phyloP scores from a whole-genome alignment of 2,329 filamentous ascomycete species.

The Neofusicoccum ribis region DNA sequence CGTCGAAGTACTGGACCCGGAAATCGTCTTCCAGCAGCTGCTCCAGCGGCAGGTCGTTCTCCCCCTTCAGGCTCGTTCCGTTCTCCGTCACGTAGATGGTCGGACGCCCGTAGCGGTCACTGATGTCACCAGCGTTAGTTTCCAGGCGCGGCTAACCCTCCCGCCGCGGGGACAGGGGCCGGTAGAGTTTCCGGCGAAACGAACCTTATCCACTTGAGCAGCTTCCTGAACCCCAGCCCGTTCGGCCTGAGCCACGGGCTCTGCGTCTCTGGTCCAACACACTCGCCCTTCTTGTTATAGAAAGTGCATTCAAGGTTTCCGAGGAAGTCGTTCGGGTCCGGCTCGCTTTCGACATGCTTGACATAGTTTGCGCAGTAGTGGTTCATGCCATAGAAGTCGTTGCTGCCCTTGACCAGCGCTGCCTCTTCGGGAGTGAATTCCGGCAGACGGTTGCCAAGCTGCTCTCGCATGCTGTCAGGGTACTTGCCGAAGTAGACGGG shows the following conservation, averaged over 20 bases:
- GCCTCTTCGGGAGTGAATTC: constrained; percentile 71
- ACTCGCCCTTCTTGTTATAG: constrained; percentile 69
- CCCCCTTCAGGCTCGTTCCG: constrained; percentile 79
- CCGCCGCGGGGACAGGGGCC: constrained; percentile 46
- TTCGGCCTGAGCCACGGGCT: constrained; percentile 78
- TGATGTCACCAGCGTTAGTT: constrained; percentile 39
- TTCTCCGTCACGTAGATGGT: constrained; percentile 89
- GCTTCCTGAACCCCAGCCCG: constrained; percentile 72
- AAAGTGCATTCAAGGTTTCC: constrained; percentile 75
- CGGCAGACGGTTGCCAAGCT: constrained; percentile 77
- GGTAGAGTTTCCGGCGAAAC: constrained; percentile 3
- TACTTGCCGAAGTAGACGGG: constrained; percentile 84
- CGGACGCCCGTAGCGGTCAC: constrained; percentile 70
- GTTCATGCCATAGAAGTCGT: constrained; percentile 95
- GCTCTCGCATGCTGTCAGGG: constrained; percentile 77
- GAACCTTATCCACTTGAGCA: constrained; percentile 47
- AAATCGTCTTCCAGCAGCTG: constrained; percentile 80
- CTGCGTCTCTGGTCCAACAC: constrained; percentile 80
- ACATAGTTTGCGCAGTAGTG: constrained; percentile 90
- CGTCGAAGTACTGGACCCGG: constrained; percentile 74
- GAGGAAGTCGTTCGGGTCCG: constrained; percentile 66
- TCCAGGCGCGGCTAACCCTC: constrained; percentile 44
- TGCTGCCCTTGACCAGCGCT: constrained; percentile 76
- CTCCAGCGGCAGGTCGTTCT: constrained; percentile 72
- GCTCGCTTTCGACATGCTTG: constrained; percentile 64